These are phyloP conservation scores for Juncus effusus DNA, from an alignment of 176 grass and related monocot genomes.

Conservation along the genomic window DNA sequence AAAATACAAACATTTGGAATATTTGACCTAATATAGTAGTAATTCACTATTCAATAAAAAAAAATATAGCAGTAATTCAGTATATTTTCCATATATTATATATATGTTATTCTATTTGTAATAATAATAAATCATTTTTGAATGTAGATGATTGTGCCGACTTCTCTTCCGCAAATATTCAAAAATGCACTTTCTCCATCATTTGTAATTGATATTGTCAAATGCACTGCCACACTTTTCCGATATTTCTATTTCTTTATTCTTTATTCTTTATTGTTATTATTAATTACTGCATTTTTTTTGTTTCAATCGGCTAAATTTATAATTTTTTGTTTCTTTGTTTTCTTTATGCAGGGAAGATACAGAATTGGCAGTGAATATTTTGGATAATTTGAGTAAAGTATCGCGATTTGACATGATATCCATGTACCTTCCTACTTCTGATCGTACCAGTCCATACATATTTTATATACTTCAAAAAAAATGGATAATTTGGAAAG, in stretches of 20 bases:
- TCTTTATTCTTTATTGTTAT: slow-evolving; percentile 11
- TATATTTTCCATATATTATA: no score
- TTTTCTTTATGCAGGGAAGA: slow-evolving; percentile 59
- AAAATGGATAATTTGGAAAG: background rate
- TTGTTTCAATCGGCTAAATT: background rate
- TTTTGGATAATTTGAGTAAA: slow-evolving; percentile 84
- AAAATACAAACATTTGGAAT: no score
- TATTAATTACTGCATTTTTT: slow-evolving; percentile 12
- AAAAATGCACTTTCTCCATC: slow-evolving; percentile 79
- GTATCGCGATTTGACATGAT: slow-evolving; percentile 93
- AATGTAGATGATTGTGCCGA: slow-evolving; percentile 70
- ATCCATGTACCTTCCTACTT: slow-evolving; percentile 72
- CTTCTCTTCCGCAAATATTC: slow-evolving; percentile 69
- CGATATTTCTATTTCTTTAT: slow-evolving; percentile 37
- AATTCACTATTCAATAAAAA: no score
- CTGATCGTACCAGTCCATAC: slow-evolving; percentile 59
- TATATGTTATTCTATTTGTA: no score
- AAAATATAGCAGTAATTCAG: no score
- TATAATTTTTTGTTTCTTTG: background rate
- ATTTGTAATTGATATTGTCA: slow-evolving; percentile 84
- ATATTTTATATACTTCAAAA: slow-evolving; percentile 4
- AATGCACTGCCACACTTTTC: slow-evolving; percentile 64
- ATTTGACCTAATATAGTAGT: no score
- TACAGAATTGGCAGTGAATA: slow-evolving; percentile 48
- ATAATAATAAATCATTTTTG: no score